Percentiles rank a stretch among this genome's conserved stretches.
Evolutionary conservation across 306 rosid species (phyloP).

Genomic region (Citrullus mucosospermus): DNA sequence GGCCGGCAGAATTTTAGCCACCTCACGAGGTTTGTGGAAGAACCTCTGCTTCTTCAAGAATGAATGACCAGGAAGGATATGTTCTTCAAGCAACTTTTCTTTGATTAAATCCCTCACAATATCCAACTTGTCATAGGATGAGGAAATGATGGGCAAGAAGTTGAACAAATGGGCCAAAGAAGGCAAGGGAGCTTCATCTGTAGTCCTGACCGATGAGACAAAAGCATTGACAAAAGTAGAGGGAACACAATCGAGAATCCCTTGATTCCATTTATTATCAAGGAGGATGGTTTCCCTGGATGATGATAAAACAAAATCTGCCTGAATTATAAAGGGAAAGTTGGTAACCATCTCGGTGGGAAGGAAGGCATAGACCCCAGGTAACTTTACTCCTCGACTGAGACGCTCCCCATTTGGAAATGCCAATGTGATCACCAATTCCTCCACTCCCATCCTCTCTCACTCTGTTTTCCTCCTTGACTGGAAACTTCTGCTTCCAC

Average conservation of each 20-base stretch:
- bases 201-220: constrained; percentile 23
- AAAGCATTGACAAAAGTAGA: constrained; percentile 50
- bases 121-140: constrained; percentile 29
- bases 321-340: constrained; percentile 69
- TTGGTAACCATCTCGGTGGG: constrained; percentile 66
- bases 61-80: constrained; percentile 47
- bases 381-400: constrained; percentile 21
- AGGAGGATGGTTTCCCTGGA: constrained; percentile 59
- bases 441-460: constrained; percentile 46
- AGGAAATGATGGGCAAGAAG: constrained; percentile 34
- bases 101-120: constrained; percentile 38
- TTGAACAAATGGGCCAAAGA: constrained; percentile 29
- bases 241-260: constrained; percentile 59
- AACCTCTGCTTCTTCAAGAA: constrained; percentile 30
- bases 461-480: constrained; percentile 27
- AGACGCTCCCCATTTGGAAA: constrained; percentile 49
- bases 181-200: constrained; percentile 24
- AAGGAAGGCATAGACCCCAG: constrained; percentile 60
- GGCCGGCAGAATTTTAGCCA: constrained; percentile 39
- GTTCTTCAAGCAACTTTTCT: constrained; percentile 24
- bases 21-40: constrained; percentile 49
- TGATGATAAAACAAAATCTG: constrained; percentile 61
- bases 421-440: constrained; percentile 48
- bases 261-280: constrained; percentile 64
- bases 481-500: constrained; percentile 67